These are phyloP conservation scores for Stachybotrys echinatus DNA, from an alignment of 2,329 filamentous ascomycete genomes.

Conservation along the genomic window DNA sequence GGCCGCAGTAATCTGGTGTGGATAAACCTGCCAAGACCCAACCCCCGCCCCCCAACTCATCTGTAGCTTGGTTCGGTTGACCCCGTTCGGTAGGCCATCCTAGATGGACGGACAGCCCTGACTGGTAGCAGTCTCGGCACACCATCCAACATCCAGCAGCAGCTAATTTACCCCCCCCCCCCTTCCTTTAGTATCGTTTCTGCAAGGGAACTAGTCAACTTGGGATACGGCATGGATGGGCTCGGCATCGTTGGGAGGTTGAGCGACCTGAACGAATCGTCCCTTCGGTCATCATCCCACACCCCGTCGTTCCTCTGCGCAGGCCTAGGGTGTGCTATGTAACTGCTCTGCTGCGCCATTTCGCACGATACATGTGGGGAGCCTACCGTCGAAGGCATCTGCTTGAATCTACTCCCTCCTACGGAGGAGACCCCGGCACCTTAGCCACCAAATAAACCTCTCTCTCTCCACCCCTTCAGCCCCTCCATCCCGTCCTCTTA, in stretches of 20 bases:
- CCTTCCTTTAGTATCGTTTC: background rate
- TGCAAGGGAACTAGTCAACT: background rate
- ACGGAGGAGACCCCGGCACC: background rate
- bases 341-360: background rate
- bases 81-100: background rate
- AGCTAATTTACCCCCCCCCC: background rate
- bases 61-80: background rate
- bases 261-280: background rate
- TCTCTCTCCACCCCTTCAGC: slow-evolving; percentile 4
- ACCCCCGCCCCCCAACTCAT: background rate
- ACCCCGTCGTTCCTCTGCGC: background rate
- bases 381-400: background rate
- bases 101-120: background rate
- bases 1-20: background rate
- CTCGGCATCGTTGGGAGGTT: background rate
- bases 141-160: too few species aligned
- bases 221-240: background rate
- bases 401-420: background rate
- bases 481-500: slow-evolving; percentile 5
- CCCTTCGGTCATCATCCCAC: background rate
- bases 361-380: background rate
- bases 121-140: background rate
- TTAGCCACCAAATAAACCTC: slow-evolving; percentile 2
- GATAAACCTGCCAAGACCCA: background rate
- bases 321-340: background rate